Percentiles rank a stretch among this genome's conserved stretches.
Conservation (phyloP, 2,329 filamentous ascomycete genomes). For the Arthrobotrys sphaeroides region DNA sequence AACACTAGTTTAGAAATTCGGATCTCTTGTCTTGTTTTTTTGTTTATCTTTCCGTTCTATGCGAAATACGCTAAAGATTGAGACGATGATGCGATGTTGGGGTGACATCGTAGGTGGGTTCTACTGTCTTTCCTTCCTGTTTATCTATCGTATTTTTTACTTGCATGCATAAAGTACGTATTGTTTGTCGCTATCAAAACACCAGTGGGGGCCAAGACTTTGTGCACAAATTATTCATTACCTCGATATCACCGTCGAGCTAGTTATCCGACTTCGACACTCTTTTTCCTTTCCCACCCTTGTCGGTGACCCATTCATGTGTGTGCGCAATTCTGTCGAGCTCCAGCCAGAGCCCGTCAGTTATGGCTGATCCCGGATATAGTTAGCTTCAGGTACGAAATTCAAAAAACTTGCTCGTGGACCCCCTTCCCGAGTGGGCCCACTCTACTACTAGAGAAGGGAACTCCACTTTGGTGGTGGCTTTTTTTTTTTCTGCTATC, state of each 20-base stretch:
- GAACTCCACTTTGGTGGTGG: not conserved
- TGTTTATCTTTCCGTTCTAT: no score
- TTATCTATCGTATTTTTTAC: conserved; percentile 1
- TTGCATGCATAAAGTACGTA: not conserved
- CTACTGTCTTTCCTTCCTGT: not conserved
- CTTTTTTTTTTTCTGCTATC: not conserved
- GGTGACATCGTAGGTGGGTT: not conserved
- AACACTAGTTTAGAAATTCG: conserved; percentile 18
- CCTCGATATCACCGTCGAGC: not conserved
- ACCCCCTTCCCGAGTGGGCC: not conserved
- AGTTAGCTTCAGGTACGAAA: conserved; percentile 12
- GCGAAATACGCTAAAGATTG: no score
- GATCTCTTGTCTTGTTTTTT: not conserved
- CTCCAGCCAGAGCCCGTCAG: not conserved
- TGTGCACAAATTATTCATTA: no score
- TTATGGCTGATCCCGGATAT: not conserved
- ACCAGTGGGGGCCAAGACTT: not conserved
- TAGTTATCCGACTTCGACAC: not conserved
- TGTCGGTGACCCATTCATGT: not conserved
- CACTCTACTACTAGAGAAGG: not conserved
- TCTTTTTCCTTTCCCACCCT: not conserved
- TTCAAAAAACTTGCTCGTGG: conserved; percentile 2
- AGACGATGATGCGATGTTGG: not conserved
- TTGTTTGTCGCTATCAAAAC: not conserved
- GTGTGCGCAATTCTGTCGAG: conserved; percentile 11